Conservation (phyloP, 2,329 filamentous ascomycete species). For the Amauroascus niger region DNA sequence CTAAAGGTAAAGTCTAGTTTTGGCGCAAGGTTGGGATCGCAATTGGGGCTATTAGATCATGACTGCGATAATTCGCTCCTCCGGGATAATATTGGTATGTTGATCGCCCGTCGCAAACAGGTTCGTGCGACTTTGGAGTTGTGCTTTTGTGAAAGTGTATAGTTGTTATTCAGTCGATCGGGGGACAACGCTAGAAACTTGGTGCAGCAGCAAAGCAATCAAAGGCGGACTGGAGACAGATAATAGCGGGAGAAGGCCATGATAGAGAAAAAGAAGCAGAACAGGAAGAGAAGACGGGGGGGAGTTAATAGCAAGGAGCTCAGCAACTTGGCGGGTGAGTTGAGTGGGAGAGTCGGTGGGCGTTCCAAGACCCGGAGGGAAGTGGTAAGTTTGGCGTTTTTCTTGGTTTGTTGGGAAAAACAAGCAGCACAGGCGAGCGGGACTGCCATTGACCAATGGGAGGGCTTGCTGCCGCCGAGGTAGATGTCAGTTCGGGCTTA, state of each 20-base stretch:
- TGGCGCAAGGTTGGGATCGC: not conserved
- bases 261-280: not conserved
- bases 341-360: not conserved
- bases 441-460: not conserved
- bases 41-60: not conserved
- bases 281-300: slow-evolving; percentile 3
- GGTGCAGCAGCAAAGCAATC: not conserved
- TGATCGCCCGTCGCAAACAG: too few relatives aligned
- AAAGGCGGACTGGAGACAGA: not conserved
- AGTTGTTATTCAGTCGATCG: too few relatives aligned
- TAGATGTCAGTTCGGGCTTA: not conserved
- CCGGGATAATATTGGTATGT: too few relatives aligned
- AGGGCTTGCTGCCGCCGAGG: not conserved
- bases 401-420: slow-evolving; percentile 8
- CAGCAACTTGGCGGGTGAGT: not conserved
- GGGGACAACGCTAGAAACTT: not conserved
- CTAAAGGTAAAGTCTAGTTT: not conserved
- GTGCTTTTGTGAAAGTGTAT: too few relatives aligned
- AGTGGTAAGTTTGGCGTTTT: not conserved
- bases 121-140: too few relatives aligned
- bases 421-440: not conserved
- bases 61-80: not conserved
- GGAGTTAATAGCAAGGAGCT: not conserved
- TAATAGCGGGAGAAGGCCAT: not conserved
- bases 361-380: not conserved